Evolutionary conservation across 1,284 basidiomycete species (phyloP).

Genomic region (Papiliotrema flavescens): DNA sequence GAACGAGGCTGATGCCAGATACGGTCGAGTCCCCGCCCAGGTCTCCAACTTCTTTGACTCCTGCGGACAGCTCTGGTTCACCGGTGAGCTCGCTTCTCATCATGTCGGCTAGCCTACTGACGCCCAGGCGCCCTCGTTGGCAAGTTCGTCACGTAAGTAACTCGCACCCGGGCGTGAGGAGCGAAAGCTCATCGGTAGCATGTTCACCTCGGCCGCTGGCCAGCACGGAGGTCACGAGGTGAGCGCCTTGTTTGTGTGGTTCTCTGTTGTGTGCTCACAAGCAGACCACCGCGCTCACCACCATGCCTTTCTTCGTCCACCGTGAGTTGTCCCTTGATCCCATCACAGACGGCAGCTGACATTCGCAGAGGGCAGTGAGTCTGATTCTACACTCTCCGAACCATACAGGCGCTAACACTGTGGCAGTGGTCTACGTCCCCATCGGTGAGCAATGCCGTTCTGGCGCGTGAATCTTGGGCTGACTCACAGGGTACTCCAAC

Average conservation of each 20-base stretch:
- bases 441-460: slow-evolving; percentile 50
- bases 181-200: not conserved
- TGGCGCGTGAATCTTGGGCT: not conserved
- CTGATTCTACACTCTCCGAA: not conserved
- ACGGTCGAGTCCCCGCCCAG: slow-evolving; percentile 55
- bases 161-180: no score
- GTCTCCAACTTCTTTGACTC: slow-evolving; percentile 61
- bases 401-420: not conserved
- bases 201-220: slow-evolving; percentile 39
- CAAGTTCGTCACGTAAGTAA: slow-evolving; percentile 60
- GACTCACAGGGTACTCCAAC: slow-evolving; percentile 56
- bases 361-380: slow-evolving; percentile 14
- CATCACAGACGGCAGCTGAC: slow-evolving; percentile 1
- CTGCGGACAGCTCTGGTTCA: slow-evolving; percentile 70
- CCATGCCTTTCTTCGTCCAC: slow-evolving; percentile 71
- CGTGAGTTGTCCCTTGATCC: slow-evolving; percentile 38
- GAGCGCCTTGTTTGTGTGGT: not conserved
- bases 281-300: slow-evolving; percentile 58
- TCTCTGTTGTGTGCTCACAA: not conserved
- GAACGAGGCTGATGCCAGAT: slow-evolving; percentile 21
- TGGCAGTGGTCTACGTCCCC: slow-evolving; percentile 58
- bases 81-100: slow-evolving; percentile 55
- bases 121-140: slow-evolving; percentile 63
- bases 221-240: slow-evolving; percentile 51
- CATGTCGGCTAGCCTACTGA: slow-evolving; percentile 84